A percentile compares a stretch with the other conserved stretches of the same genome.
Evolutionary conservation across 176 grass and related monocot species (phyloP).

Genomic region (Chloris gayana): DNA sequence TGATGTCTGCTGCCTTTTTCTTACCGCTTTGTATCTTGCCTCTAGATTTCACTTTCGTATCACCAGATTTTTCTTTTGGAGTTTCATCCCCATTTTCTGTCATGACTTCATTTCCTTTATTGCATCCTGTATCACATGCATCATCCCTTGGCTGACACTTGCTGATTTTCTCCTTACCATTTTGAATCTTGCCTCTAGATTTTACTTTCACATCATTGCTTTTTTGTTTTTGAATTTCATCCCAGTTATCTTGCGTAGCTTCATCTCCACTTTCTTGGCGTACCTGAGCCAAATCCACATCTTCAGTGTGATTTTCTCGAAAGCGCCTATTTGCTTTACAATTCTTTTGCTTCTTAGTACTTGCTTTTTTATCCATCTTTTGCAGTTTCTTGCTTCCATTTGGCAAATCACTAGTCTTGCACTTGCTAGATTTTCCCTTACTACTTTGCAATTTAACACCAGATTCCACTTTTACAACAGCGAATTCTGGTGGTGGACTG

Average conservation of each 20-base stretch:
- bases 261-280: constrained; percentile 30
- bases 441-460: constrained; percentile 37
- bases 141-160: constrained; percentile 37
- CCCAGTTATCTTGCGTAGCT: constrained; percentile 25
- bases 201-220: constrained; percentile 50
- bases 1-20: constrained; percentile 50
- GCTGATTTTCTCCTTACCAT: constrained; percentile 52
- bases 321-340: constrained; percentile 38
- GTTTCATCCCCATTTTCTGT: constrained; percentile 36
- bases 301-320: constrained; percentile 16
- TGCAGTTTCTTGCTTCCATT: constrained; percentile 39
- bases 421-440: constrained; percentile 58
- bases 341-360: constrained; percentile 45
- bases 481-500: constrained; percentile 35
- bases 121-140: constrained; percentile 3
- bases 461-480: constrained; percentile 54
- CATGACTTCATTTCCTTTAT: constrained; percentile 27
- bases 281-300: constrained; percentile 20
- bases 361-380: constrained; percentile 46
- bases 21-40: constrained; percentile 40
- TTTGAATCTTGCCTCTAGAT: constrained; percentile 45
- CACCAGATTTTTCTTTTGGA: constrained; percentile 35
- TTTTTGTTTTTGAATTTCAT: constrained; percentile 43
- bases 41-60: constrained; percentile 50
- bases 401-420: constrained; percentile 29